Evolutionary conservation across 305 asterid species (phyloP).

Genomic region (Ilex paraguariensis): DNA sequence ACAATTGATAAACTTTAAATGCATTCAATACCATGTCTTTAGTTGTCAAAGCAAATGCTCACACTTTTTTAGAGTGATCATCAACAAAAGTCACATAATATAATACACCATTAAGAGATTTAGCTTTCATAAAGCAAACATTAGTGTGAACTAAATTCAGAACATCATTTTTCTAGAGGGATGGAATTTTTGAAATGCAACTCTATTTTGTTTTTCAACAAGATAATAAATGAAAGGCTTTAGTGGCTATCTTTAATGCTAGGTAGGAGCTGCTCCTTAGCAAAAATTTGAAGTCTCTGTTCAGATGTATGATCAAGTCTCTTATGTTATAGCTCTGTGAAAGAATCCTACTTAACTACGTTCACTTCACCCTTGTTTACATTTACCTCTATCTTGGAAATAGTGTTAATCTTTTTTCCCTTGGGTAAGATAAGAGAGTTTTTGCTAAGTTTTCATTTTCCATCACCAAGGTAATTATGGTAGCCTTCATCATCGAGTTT

Average conservation of each 20-base stretch:
- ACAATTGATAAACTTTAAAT: too few species aligned
- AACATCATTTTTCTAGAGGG: background rate
- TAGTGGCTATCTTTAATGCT: background rate
- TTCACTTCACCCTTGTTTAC: background rate
- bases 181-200: background rate
- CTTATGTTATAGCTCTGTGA: background rate
- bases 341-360: background rate
- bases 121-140: background rate
- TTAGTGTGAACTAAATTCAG: background rate
- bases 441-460: constrained; percentile 3
- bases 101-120: background rate
- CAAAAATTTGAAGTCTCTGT: too few species aligned
- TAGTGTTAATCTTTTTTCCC: background rate
- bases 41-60: background rate
- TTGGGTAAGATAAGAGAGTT: constrained; percentile 3
- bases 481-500: constrained; percentile 3
- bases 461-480: background rate
- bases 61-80: background rate
- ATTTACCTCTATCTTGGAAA: background rate
- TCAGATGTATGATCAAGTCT: constrained; percentile 3
- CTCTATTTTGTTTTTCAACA: background rate
- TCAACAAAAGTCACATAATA: background rate
- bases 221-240: constrained; percentile 4
- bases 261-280: background rate
- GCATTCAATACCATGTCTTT: background rate